Conservation (phyloP, 768 basidiomycete species). For the Serendipita vermifera region DNA sequence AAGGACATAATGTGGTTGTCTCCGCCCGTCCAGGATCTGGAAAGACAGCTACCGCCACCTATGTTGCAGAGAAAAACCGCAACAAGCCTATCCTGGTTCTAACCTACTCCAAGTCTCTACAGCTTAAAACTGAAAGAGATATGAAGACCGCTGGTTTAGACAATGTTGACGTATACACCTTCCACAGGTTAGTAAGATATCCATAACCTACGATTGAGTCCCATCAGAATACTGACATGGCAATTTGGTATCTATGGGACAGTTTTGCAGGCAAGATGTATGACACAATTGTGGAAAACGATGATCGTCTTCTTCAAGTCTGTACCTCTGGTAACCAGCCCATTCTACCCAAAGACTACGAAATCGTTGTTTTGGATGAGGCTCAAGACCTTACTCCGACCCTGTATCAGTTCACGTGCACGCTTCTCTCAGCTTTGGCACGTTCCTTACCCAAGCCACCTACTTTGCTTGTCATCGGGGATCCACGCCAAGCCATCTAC, state of each 20-base stretch:
- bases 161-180: background rate
- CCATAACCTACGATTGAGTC: too few relatives aligned
- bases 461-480: background rate
- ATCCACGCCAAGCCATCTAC: conserved; percentile 6
- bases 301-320: too few relatives aligned
- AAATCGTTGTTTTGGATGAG: conserved; percentile 7
- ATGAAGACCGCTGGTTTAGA: background rate
- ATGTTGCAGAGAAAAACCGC: background rate
- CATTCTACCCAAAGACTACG: too few relatives aligned
- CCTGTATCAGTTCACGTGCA: background rate
- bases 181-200: background rate
- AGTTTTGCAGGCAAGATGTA: background rate
- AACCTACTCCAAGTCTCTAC: background rate
- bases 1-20: background rate
- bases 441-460: background rate
- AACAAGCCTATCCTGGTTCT: background rate
- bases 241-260: background rate
- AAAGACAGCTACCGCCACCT: background rate
- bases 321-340: too few relatives aligned
- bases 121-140: background rate
- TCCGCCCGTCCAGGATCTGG: conserved; percentile 3
- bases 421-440: background rate
- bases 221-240: background rate
- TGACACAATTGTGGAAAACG: too few relatives aligned
- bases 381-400: background rate